Percentiles rank a stretch among this genome's conserved stretches.
Evolutionary conservation across 2,329 filamentous ascomycete genomes (phyloP).

Genomic region (Epichloe gansuensis): DNA sequence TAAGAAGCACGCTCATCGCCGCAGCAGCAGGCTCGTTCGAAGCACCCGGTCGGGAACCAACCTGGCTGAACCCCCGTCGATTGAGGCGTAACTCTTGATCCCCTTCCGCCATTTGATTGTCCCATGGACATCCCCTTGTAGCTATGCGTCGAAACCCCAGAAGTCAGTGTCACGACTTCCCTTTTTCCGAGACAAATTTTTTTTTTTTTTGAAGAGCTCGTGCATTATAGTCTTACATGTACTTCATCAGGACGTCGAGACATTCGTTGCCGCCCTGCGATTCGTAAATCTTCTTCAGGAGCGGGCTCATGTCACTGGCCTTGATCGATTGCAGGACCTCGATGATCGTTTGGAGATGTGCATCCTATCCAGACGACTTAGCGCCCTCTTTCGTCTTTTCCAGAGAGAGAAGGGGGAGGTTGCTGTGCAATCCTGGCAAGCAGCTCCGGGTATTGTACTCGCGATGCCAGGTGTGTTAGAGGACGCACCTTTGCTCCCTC

Average conservation of each 20-base stretch:
- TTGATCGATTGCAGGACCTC: constrained; percentile 96
- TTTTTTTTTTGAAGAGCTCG: background rate
- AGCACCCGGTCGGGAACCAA: constrained; percentile 41
- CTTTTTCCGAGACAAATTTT: background rate
- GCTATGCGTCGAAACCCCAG: constrained; percentile 27
- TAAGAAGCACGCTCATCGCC: constrained; percentile 91
- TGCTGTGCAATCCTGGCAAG: background rate
- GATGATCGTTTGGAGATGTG: constrained; percentile 75
- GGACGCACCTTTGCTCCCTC: constrained; percentile 42
- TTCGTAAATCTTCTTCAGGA: constrained; percentile 70
- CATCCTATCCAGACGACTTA: constrained; percentile 43
- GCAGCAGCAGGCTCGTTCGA: constrained; percentile 61
- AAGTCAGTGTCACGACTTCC: background rate
- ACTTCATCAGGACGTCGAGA: constrained; percentile 94
- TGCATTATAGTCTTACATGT: constrained; percentile 48
- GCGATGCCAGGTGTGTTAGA: background rate
- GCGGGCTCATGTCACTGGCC: constrained; percentile 85
- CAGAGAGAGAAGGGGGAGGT: too few species aligned
- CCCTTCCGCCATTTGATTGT: constrained; percentile 20
- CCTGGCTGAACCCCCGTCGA: constrained; percentile 75
- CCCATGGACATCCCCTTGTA: constrained; percentile 77
- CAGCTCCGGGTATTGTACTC: background rate
- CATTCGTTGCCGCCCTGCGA: constrained; percentile 72
- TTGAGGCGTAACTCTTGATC: constrained; percentile 50
- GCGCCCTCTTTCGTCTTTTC: background rate